Percentiles rank a stretch among this genome's conserved stretches.
Conservation (phyloP, 768 basidiomycete genomes). For the Leccinum incarnatum region DNA sequence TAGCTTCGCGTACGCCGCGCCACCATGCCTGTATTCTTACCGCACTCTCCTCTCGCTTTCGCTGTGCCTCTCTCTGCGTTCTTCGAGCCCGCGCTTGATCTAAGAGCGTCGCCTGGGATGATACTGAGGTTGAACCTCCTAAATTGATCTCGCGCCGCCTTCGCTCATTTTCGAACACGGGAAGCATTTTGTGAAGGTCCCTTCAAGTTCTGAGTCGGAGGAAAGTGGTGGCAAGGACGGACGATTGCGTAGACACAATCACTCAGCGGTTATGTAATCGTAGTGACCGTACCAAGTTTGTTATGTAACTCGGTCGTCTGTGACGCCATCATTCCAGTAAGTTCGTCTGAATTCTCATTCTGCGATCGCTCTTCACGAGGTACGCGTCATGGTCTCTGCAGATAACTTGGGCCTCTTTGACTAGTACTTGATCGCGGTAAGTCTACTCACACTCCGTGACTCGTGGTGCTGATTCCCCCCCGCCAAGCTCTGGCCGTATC, state of each 20-base stretch:
- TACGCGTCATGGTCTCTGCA: slow-evolving; percentile 6
- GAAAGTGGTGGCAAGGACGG: not conserved
- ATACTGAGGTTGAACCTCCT: slow-evolving; percentile 56
- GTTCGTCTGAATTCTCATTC: slow-evolving; percentile 16
- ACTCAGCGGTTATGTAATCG: slow-evolving; percentile 15
- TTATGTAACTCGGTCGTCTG: slow-evolving; percentile 12
- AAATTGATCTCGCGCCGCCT: slow-evolving; percentile 69
- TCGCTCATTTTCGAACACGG: slow-evolving; percentile 50
- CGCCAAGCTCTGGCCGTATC: slow-evolving; percentile 17
- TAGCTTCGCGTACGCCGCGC: slow-evolving; percentile 48
- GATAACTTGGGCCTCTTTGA: slow-evolving; percentile 21
- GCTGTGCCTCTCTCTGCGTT: slow-evolving; percentile 52
- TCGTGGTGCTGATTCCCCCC: not conserved
- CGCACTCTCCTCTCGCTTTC: slow-evolving; percentile 57
- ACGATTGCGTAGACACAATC: not conserved
- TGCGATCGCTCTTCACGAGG: slow-evolving; percentile 16
- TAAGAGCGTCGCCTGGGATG: slow-evolving; percentile 57
- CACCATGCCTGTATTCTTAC: slow-evolving; percentile 68
- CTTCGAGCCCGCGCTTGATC: slow-evolving; percentile 60
- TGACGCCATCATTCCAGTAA: slow-evolving; percentile 17
- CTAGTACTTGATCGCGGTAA: slow-evolving; percentile 18
- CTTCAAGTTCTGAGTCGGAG: not conserved
- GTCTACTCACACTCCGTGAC: not conserved
- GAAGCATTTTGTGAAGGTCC: slow-evolving; percentile 30
- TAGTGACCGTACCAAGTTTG: too few species aligned